Evolutionary conservation across 345 rosid genomes (phyloP), one percentile per base, ranked within the genome.

Genomic region (Passiflora organensis): DNA sequence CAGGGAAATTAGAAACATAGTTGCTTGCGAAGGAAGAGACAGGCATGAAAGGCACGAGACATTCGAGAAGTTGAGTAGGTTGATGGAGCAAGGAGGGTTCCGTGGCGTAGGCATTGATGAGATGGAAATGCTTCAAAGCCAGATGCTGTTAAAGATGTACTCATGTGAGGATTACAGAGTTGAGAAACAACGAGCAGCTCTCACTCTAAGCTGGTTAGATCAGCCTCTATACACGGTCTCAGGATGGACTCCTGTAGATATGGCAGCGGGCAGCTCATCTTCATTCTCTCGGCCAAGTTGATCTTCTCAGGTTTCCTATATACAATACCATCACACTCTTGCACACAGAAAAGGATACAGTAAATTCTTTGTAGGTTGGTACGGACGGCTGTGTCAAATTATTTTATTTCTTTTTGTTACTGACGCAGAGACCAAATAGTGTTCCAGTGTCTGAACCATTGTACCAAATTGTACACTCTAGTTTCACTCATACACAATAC

Each of bases 1-100:
- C 17, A 65, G 80, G 63, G 97, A 93, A 69, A 85, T 93, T 14
- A 80, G 89, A 64, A 84, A 78, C 72, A 72, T 93, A 2, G 74
- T 93, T 13, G 89, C 97, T 21, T 84, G 97, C 34, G 99, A 93
- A 82, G 97, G 99, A 43, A 86, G 84, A 9, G 87, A 86, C 63
- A 69, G 99, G 45, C 44, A 64, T 6, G 99, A 89, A 66, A 86
- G 99, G 71, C 99, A 93, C 10, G 78, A 83, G 64, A 42, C 72
- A 8, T 86, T 84, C 45, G 69, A 68, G 1, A 78, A 76, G 16
- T 93, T 96, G 96, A 83, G 57, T 80, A 77, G 51, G 68, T 50
- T 74, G 78, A 72, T 93, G 87, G 99, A 89, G 82, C 83, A 84
- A 46, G 82, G 85, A 64, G 93, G 89, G 54, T 78, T 89, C 67